Evolutionary conservation across 768 basidiomycete species (phyloP).

Genomic region (Daedalea quercina): DNA sequence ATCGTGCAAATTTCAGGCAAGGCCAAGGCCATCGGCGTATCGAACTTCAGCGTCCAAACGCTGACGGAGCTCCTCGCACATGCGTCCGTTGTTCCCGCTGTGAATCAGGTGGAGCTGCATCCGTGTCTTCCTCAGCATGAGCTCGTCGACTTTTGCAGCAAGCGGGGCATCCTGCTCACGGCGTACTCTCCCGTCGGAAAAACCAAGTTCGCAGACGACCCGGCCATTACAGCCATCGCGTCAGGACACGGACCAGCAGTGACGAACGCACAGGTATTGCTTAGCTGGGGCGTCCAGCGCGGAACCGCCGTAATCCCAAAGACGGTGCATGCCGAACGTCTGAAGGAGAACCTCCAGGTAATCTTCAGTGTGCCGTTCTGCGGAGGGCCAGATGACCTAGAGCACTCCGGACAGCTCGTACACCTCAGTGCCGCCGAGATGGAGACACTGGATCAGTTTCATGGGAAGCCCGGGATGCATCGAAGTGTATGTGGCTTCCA

Average conservation of each 20-base stretch:
- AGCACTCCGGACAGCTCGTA: slow-evolving; percentile 54
- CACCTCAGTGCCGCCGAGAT: slow-evolving; percentile 58
- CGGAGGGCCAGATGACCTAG: slow-evolving; percentile 31
- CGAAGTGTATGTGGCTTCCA: slow-evolving; percentile 23
- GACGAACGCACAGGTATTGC: slow-evolving; percentile 41
- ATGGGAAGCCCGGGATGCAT: slow-evolving; percentile 45
- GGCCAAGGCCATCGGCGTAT: slow-evolving; percentile 75
- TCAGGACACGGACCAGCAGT: slow-evolving; percentile 38
- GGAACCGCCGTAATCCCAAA: slow-evolving; percentile 53
- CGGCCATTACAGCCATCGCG: slow-evolving; percentile 54
- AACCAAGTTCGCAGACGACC: slow-evolving; percentile 53
- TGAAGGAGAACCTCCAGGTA: slow-evolving; percentile 47
- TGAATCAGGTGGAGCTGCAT: slow-evolving; percentile 77
- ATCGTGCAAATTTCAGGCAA: slow-evolving; percentile 56
- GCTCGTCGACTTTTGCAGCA: slow-evolving; percentile 51
- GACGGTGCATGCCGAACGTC: slow-evolving; percentile 35
- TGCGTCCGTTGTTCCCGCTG: slow-evolving; percentile 55
- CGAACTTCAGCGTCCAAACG: slow-evolving; percentile 64
- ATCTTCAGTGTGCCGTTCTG: slow-evolving; percentile 7
- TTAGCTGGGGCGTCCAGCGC: slow-evolving; percentile 51
- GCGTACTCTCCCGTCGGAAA: slow-evolving; percentile 80
- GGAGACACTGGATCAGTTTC: slow-evolving; percentile 45
- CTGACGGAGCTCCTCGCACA: slow-evolving; percentile 54
- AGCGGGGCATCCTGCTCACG: slow-evolving; percentile 62
- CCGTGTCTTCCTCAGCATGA: slow-evolving; percentile 60